Evolutionary conservation across 1,284 basidiomycete species (phyloP).

Genomic region (Cronartium quercuum): DNA sequence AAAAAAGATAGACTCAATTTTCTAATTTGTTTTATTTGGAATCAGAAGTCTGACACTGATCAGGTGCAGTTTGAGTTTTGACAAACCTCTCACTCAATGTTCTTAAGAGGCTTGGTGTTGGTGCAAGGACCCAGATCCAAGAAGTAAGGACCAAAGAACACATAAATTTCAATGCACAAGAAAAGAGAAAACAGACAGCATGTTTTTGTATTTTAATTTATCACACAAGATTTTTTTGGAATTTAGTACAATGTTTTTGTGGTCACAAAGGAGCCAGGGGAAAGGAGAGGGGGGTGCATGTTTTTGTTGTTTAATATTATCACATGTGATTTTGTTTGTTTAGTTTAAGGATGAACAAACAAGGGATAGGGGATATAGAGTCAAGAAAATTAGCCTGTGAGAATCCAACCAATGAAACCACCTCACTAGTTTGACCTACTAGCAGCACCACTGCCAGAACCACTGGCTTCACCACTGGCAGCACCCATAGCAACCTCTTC

Average conservation of each 20-base stretch:
- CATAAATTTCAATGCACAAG: background rate
- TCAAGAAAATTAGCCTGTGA: background rate
- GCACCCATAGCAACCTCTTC: background rate
- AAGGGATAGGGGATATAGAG: background rate
- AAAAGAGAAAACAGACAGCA: background rate
- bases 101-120: no score
- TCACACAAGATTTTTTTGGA: slow-evolving; percentile 1
- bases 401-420: background rate
- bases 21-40: background rate
- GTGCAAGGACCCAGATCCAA: no score
- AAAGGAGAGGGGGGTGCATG: background rate
- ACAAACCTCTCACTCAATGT: background rate
- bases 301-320: background rate
- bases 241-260: background rate
- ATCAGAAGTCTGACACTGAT: background rate
- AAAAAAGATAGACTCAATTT: background rate
- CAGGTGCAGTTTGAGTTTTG: background rate
- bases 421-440: background rate
- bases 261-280: background rate
- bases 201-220: background rate
- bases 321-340: background rate
- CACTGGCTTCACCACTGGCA: background rate
- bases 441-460: background rate
- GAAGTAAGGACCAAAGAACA: background rate
- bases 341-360: background rate